Evolutionary conservation across 2,329 filamentous ascomycete species (phyloP), one percentile per base, ranked within the genome.

Genomic region (Ophiostoma sp.): DNA sequence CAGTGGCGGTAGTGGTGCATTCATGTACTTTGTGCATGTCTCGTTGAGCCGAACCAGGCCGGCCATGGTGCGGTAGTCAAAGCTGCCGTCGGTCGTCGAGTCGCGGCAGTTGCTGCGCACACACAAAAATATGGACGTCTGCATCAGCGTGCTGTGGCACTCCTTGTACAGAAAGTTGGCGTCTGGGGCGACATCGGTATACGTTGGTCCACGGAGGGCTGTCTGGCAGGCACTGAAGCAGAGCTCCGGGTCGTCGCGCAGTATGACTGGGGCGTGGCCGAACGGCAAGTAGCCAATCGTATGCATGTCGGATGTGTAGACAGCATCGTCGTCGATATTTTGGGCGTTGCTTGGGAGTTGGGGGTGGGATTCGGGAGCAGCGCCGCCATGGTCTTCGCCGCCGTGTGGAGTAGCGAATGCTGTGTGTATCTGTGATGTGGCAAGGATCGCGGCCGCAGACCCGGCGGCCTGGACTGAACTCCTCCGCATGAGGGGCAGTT

Each of bases 81-180:
- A 41, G 11, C 18, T 45, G 40, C 49, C 49, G 49, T 36, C 40
- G 9, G 16, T 18, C 14, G 16, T 36, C 8, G 7, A 16, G 18
- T n/a, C 69, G 42, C 71, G 71, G 70, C 80, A 81, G 72, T 79
- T 77, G 3, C 76, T 71, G 4, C 74, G 70, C 11, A 78, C 62
- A 49, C 81, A 82, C 0, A 81, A 69, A 16, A 78, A 80, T 8
- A 80, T 70, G 2, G 72, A 72, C 62, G 68, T 66, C 42, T 63
- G 66, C 64, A 63, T 60, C 47, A 72, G 36, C 7, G 38, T 47
- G 60, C 68, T 71, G 67, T 41, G 40, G 55, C 71, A 71, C 40
- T 70, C 44, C 36, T 45, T 69, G 14, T 36, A 38, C 14, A 67
- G 40, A 49, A 68, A 66, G 6, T 27, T 42, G 27, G 65, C 64